phyloP scores from a whole-genome alignment of 306 rosid species.

The Malus sylvestris region DNA sequence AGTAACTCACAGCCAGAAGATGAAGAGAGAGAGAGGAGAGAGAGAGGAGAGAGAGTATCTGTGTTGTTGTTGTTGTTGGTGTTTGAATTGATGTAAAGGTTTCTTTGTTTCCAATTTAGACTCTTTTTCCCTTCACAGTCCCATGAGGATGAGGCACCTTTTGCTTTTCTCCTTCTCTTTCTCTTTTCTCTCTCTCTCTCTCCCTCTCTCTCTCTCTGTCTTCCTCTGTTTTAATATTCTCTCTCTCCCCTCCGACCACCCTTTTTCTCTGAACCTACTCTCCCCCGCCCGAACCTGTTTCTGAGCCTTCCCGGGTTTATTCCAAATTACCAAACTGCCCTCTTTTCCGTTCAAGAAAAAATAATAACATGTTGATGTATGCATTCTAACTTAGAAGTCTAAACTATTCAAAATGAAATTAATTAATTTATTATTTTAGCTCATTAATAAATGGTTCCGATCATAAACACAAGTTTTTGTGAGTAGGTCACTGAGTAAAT shows the following conservation, averaged over 20 bases:
- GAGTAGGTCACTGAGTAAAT: no score
- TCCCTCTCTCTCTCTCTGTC: neutral
- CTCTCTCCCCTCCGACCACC: neutral
- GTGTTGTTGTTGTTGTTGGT: neutral
- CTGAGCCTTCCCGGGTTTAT: slow-evolving; percentile 11
- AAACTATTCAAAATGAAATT: no score
- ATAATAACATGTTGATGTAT: neutral
- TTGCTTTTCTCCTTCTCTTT: slow-evolving; percentile 16
- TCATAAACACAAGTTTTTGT: no score
- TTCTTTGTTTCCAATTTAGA: slow-evolving; percentile 49
- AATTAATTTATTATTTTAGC: no score
- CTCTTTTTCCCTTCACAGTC: slow-evolving; percentile 9
- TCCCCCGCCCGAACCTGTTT: slow-evolving; percentile 9
- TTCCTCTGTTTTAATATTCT: slow-evolving; percentile 11
- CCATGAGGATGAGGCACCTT: slow-evolving; percentile 11
- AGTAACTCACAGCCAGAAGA: neutral
- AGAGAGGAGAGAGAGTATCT: neutral
- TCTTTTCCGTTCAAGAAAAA: neutral
- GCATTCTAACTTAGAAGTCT: neutral
- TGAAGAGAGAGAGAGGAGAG: neutral
- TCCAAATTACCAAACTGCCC: neutral
- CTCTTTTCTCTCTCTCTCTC: neutral
- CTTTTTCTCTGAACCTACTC: slow-evolving; percentile 2
- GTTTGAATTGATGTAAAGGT: slow-evolving; percentile 30
- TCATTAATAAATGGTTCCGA: no score